These are phyloP conservation scores for Conticribra weissflogii DNA, from an alignment of 108 stramenopile species.

Conservation along the genomic window DNA sequence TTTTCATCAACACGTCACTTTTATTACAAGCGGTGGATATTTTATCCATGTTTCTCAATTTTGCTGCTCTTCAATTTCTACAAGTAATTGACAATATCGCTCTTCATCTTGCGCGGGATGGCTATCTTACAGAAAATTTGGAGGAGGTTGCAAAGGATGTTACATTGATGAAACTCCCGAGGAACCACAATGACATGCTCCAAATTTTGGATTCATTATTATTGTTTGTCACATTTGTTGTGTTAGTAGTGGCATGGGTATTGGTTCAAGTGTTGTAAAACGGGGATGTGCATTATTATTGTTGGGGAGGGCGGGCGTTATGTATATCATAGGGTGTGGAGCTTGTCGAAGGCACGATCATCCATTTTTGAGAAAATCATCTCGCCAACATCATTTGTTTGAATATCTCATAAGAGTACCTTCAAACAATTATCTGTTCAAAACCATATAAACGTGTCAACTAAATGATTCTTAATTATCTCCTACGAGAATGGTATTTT, in stretches of 20 bases:
- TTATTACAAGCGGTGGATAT: slow-evolving; percentile 51
- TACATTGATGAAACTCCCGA: slow-evolving; percentile 24
- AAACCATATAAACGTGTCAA: too few species aligned
- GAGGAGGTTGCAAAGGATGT: slow-evolving; percentile 27
- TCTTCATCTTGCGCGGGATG: slow-evolving; percentile 47
- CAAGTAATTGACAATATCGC: slow-evolving; percentile 64
- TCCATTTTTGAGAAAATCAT: too few species aligned
- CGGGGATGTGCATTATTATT: too few species aligned
- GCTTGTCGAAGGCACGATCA: too few species aligned
- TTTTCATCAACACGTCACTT: slow-evolving; percentile 54
- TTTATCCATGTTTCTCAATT: slow-evolving; percentile 61
- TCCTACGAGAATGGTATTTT: too few species aligned
- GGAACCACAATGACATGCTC: slow-evolving; percentile 15
- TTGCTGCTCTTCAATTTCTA: slow-evolving; percentile 70
- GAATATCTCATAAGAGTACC: too few species aligned
- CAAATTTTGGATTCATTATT: slow-evolving; percentile 53
- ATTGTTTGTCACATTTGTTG: slow-evolving; percentile 36
- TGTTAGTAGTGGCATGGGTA: slow-evolving; percentile 39
- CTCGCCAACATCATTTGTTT: too few species aligned
- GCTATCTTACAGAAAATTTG: slow-evolving; percentile 44
- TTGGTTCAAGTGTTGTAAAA: slow-evolving; percentile 10
- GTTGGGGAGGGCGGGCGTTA: too few species aligned
- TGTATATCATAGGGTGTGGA: too few species aligned
- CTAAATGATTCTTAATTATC: too few species aligned
- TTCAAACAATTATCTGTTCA: too few species aligned